A percentile compares a stretch with the other conserved stretches of the same genome.
Conservation (phyloP, 768 basidiomycete species). For the Pleurotus citrinopileatus region DNA sequence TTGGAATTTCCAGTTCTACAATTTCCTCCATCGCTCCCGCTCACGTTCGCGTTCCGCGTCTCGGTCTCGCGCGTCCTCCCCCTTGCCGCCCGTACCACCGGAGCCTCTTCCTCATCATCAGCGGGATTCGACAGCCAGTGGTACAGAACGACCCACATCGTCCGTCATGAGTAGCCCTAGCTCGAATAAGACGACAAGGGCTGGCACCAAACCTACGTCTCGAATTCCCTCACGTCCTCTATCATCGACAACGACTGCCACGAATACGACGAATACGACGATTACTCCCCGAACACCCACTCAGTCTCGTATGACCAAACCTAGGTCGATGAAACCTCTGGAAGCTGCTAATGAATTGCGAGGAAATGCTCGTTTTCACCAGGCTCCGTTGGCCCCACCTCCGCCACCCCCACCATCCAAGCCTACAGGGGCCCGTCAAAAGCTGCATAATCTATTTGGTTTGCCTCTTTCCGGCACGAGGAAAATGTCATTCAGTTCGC, state of each 20-base stretch:
- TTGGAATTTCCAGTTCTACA: slow-evolving; percentile 46
- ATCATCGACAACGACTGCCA: slow-evolving; percentile 62
- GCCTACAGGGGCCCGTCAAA: slow-evolving; percentile 34
- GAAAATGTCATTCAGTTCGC: slow-evolving; percentile 36
- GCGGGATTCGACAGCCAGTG: slow-evolving; percentile 1
- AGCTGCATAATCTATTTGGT: slow-evolving; percentile 45
- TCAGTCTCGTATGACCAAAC: slow-evolving; percentile 21
- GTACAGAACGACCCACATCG: slow-evolving; percentile 5
- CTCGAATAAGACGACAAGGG: slow-evolving; percentile 16
- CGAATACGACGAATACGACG: slow-evolving; percentile 60
- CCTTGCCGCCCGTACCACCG: background rate
- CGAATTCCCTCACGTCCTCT: slow-evolving; percentile 59
- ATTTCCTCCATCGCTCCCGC: slow-evolving; percentile 44
- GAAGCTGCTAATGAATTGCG: slow-evolving; percentile 4
- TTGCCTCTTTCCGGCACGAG: slow-evolving; percentile 35
- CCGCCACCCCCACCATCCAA: slow-evolving; percentile 30
- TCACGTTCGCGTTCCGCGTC: slow-evolving; percentile 63
- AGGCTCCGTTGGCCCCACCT: slow-evolving; percentile 16
- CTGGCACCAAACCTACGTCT: slow-evolving; percentile 42
- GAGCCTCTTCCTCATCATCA: slow-evolving; percentile 4
- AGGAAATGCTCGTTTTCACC: slow-evolving; percentile 4
- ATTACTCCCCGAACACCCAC: slow-evolving; percentile 55
- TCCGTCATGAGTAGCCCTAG: slow-evolving; percentile 3
- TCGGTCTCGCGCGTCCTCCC: slow-evolving; percentile 25
- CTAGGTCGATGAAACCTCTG: slow-evolving; percentile 1